A percentile compares a stretch with the other conserved stretches of the same genome.
Conservation (phyloP, 441 rosid species). For the Syzygium malaccense region DNA sequence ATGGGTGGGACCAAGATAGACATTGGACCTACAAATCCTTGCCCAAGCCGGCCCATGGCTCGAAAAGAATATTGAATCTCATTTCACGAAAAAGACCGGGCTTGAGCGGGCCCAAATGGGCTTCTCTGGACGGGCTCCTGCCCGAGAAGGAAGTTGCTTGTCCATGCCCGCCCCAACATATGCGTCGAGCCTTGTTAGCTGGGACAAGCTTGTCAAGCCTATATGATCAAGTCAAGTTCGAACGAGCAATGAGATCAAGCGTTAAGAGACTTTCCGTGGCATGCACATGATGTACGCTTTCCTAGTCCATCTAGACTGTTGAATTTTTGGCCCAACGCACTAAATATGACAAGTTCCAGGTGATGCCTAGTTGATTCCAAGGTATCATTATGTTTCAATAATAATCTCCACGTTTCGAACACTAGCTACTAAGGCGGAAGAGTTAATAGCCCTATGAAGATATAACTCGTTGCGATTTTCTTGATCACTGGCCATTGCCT, state of each 20-base stretch:
- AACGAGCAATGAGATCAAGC: background rate
- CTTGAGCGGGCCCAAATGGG: background rate
- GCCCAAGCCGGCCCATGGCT: background rate
- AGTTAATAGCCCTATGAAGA: background rate
- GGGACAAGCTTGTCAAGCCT: background rate
- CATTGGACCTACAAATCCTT: background rate
- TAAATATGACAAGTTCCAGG: background rate
- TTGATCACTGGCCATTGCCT: background rate
- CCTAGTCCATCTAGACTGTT: background rate
- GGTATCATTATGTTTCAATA: no score
- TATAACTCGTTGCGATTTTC: no score
- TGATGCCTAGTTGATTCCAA: no score
- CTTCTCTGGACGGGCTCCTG: background rate
- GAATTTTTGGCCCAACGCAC: background rate
- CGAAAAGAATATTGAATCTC: fast-evolving
- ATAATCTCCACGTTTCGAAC: background rate
- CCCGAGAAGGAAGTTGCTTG: background rate
- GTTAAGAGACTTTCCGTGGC: background rate
- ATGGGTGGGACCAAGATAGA: background rate
- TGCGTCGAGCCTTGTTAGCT: background rate
- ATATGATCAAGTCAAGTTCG: background rate
- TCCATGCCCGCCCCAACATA: background rate
- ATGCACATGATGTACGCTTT: background rate
- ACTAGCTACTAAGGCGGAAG: background rate
- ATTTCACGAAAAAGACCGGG: background rate